Evolutionary conservation across 2,329 filamentous ascomycete genomes (phyloP).

Genomic region (Beauveria bassiana): DNA sequence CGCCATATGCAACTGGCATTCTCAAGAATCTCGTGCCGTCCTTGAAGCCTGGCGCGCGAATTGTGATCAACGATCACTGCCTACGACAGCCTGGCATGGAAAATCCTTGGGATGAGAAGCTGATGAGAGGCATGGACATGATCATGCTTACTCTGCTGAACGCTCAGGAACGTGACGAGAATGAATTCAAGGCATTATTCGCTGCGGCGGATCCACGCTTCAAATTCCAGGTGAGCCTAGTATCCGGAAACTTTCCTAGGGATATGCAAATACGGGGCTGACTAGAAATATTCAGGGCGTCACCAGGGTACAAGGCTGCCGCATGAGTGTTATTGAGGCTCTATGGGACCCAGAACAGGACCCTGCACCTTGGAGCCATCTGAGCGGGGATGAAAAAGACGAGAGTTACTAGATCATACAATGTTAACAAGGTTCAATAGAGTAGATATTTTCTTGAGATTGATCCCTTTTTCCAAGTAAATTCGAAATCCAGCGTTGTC

Average conservation of each 20-base stretch:
- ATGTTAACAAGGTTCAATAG: neutral
- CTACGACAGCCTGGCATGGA: constrained; percentile 31
- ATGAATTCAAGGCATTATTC: constrained; percentile 40
- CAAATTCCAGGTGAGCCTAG: constrained; percentile 30
- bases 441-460: neutral
- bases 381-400: neutral
- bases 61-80: constrained; percentile 41
- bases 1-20: constrained; percentile 41
- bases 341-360: constrained; percentile 31
- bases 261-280: constrained; percentile 10
- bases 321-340: constrained; percentile 42
- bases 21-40: constrained; percentile 44
- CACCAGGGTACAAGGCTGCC: constrained; percentile 30
- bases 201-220: constrained; percentile 33
- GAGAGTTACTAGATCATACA: no score
- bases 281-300: constrained; percentile 25
- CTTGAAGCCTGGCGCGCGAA: constrained; percentile 44
- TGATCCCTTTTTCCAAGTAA: no score
- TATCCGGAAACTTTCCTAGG: neutral
- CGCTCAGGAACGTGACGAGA: constrained; percentile 40
- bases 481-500: no score
- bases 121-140: constrained; percentile 43
- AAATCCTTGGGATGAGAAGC: constrained; percentile 37
- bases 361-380: neutral
- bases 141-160: constrained; percentile 46